Evolutionary conservation across 169 alveolate genomes (phyloP), one percentile per base, ranked within the genome.

Genomic region (Cyclospora cayetanensis): DNA sequence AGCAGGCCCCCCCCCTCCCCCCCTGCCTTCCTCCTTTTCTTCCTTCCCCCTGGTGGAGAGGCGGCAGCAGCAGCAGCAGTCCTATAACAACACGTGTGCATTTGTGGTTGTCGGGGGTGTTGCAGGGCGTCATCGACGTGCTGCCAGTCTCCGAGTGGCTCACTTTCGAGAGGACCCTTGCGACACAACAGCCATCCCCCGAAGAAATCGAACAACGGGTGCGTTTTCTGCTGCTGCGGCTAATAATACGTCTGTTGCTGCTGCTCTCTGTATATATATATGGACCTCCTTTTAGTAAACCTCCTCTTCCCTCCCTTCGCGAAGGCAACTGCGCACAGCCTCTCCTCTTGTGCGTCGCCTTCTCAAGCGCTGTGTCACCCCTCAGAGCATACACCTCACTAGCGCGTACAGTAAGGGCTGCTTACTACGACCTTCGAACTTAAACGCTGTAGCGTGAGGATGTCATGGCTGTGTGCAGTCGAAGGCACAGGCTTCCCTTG

Each of bases 141-240:
- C 60, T 82, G 65, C 90, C 90, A 53, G 63, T 82, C 63, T 29
- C 53, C 25, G 90, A 68, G 68, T 82, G 90, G 90, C 27, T 82
- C 25, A 82, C 63, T 60, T 82, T 82, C 39, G 90, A 82, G 22
- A 25, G 90, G 37, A 53, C 53, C 11, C 76, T 55, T 27, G 65
- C 31, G 39, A 18, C 90, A n/a, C 72, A 60, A n/a, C 72, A 60
- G 42, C 72, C 72, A 7, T 60, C 72, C 35, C 72, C 72, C 15
- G 72, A 60, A n/a, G 72, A 60, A 60, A n/a, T 60, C 27, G 72
- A 60, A 31, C 27, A 12, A 60, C 15, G 72, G 31, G 72, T 60
- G n/a, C n/a, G 12, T 12, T n/a, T n/a, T 12, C 72, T 60, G 0
- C 34, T n/a, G 31, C 72, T 5, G 80, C 80, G 12, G 46, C 80